Evolutionary conservation across 805 yeast species (phyloP), one percentile per base, ranked within the genome.

Genomic region (Candida alai): DNA sequence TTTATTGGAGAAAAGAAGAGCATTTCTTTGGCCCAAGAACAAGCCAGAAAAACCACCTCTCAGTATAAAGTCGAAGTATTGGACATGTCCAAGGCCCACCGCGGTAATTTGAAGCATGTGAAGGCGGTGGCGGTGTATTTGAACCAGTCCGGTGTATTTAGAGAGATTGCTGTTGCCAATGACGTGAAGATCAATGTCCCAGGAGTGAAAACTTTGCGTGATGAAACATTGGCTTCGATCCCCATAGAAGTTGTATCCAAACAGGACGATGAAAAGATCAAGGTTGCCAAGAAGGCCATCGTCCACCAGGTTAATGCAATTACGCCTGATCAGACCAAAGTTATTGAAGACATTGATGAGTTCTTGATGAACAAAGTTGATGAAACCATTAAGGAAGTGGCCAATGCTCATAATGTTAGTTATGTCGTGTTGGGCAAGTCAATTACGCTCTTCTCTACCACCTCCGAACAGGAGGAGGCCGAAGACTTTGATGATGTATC

Each of bases 61-160:
- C 69, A 74, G 36, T 77, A 70, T 52, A 65, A 70, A 37, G 75
- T 80, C 25, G 87, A 80, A 44, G 62, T 77, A 22, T 69, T 93
- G 51, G 95, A 88, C 49, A 80, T 93, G 57, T 78, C 94, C 8
- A 81, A 76, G 58, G 95, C 97, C 19, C 97, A 93, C 56, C 84
- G 87, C 50, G 85, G 84, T 44, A 76, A 85, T 52, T 52, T 75
- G 34, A 56, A 65, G 12, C 97, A 93, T 50, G 96, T 95, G 7
- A 75, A 76, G 41, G 73, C 78, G 25, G 68, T 93, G 37, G 81
- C 87, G 27, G 70, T 81, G 9, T 84, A 70, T 55, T 80, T 93
- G 45, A 55, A 62, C 35, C 66, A 73, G 41, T 64, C 75, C 38
- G 72, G 74, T 20, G 54, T 64, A 23, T 70, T 82, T 44, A 48